phyloP scores from a whole-genome alignment of 139 green algal genomes.

The Yamagishiella unicocca region DNA sequence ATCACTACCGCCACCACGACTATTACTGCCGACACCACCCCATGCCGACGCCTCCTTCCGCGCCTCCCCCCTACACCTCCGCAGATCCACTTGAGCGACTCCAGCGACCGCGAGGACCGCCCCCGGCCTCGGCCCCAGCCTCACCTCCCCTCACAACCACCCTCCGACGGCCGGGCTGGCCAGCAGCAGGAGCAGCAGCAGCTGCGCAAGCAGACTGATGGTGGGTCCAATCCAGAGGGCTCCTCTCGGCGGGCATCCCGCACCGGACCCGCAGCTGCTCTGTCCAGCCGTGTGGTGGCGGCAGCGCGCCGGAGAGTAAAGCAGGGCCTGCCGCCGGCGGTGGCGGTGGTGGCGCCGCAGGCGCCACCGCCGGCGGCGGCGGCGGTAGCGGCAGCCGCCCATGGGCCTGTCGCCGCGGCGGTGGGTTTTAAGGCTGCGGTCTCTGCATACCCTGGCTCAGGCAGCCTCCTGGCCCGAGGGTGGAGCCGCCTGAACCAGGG shows the following conservation, averaged over 20 bases:
- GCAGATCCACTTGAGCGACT: background rate
- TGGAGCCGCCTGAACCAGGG: background rate
- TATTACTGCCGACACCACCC: background rate
- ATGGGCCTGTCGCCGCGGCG: no score
- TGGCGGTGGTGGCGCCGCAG: background rate
- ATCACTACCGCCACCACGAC: no score
- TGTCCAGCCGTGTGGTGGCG: background rate
- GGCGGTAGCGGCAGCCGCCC: background rate
- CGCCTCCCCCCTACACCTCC: background rate
- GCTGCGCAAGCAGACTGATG: background rate
- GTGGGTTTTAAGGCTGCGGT: background rate
- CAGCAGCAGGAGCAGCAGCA: background rate
- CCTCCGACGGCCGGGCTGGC: background rate
- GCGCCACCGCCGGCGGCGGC: background rate
- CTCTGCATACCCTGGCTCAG: background rate
- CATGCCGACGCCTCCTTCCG: no score
- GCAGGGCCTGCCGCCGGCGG: background rate
- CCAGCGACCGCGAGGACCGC: background rate
- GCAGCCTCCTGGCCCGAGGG: background rate
- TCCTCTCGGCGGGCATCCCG: background rate
- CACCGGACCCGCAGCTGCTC: background rate
- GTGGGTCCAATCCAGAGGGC: background rate
- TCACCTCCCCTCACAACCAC: background rate
- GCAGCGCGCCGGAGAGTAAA: background rate
- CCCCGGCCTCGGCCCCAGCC: background rate